phyloP scores from a whole-genome alignment of 176 grass and related monocot genomes.

The Triticum dicoccoides region DNA sequence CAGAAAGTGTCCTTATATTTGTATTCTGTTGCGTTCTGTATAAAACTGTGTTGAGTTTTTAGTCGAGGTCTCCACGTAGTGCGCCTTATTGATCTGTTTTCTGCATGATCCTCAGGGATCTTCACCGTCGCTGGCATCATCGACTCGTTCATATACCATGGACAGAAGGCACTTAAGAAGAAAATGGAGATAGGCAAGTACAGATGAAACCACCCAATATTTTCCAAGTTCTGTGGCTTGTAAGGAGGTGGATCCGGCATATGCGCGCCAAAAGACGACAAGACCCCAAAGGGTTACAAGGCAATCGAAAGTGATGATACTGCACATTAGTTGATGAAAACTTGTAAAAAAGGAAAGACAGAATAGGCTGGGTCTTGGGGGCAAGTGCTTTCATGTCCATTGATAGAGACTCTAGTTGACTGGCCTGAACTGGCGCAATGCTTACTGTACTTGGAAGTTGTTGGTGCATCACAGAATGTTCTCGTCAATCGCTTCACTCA shows the following conservation, averaged over 20 bases:
- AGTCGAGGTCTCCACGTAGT: not conserved
- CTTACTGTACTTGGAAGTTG: not conserved
- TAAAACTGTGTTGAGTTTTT: not conserved
- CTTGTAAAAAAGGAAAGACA: slow-evolving; percentile 40
- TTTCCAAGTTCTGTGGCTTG: slow-evolving; percentile 33
- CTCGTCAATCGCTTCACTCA: slow-evolving; percentile 17
- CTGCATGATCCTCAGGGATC: slow-evolving; percentile 54
- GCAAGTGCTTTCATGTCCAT: slow-evolving; percentile 20
- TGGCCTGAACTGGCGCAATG: slow-evolving; percentile 22
- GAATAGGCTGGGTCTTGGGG: slow-evolving; percentile 1
- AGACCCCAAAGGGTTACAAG: not conserved
- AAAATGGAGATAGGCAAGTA: slow-evolving; percentile 94
- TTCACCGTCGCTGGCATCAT: slow-evolving; percentile 96
- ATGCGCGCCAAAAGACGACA: slow-evolving; percentile 15
- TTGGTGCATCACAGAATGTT: slow-evolving; percentile 25
- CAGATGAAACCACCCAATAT: slow-evolving; percentile 40
- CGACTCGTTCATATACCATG: slow-evolving; percentile 94
- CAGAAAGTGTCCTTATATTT: not conserved
- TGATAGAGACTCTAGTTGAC: not conserved
- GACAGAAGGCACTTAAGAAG: slow-evolving; percentile 87
- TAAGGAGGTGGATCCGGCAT: not conserved
- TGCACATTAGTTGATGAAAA: slow-evolving; percentile 21
- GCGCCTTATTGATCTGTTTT: not conserved
- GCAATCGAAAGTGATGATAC: slow-evolving; percentile 6
- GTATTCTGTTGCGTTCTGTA: not conserved